A percentile compares a stretch with the other conserved stretches of the same genome.
These are phyloP conservation scores for Erigeron philadelphicus DNA, from an alignment of 140 eudicot genomes.

Conservation along the genomic window DNA sequence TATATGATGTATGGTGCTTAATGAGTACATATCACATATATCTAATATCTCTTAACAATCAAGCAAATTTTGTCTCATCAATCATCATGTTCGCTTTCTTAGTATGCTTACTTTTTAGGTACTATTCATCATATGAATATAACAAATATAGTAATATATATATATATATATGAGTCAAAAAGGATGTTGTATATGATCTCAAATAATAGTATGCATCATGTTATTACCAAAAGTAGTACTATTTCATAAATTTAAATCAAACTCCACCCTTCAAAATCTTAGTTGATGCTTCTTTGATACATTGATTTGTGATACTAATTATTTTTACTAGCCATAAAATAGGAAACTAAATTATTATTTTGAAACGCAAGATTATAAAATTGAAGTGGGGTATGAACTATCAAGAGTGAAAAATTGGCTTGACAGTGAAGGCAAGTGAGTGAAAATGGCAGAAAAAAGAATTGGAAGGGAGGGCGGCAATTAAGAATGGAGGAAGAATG, in stretches of 20 bases:
- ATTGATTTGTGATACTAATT: too few species aligned
- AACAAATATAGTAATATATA: not conserved
- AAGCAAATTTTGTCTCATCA: conserved; percentile 14
- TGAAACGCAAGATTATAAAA: not conserved
- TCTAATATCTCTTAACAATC: conserved; percentile 10
- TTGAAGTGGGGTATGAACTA: not conserved
- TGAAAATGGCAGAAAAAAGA: conserved; percentile 15
- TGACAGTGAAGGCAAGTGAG: conserved; percentile 53
- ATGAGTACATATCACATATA: conserved; percentile 7
- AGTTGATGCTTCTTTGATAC: too few species aligned
- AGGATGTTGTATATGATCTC: not conserved
- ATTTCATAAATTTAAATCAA: not conserved
- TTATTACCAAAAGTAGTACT: too few species aligned
- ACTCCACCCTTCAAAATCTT: too few species aligned
- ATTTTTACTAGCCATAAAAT: not conserved
- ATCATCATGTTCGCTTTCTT: conserved; percentile 21
- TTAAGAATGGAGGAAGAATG: conserved; percentile 40
- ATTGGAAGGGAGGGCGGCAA: conserved; percentile 26
- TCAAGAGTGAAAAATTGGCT: conserved; percentile 29
- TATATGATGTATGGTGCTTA: conserved; percentile 15
- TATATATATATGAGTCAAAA: not conserved
- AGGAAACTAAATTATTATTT: not conserved
- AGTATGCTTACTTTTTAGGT: conserved; percentile 3
- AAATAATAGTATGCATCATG: not conserved
- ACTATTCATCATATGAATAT: not conserved